Evolutionary conservation across 176 grass and related monocot species (phyloP).

Genomic region (Carex parvula): DNA sequence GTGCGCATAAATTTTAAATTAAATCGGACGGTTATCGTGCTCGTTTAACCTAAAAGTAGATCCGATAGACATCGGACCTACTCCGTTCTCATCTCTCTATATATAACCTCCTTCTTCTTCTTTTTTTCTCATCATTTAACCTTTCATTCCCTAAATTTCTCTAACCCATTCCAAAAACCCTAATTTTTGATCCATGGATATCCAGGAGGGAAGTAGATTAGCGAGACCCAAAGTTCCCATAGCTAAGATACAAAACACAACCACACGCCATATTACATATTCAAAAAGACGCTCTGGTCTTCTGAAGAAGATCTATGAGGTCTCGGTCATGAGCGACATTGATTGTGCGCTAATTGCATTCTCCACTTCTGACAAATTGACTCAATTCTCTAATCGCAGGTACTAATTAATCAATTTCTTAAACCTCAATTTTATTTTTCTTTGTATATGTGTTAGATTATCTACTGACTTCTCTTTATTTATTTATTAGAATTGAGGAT

Average conservation of each 20-base stretch:
- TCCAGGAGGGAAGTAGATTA: background rate
- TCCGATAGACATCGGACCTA: no score
- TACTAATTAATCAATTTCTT: background rate
- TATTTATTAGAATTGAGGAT: constrained; percentile 10
- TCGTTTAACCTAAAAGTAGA: no score
- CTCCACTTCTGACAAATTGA: background rate
- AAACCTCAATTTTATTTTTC: no score
- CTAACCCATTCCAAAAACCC: background rate
- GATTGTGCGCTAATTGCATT: constrained; percentile 3
- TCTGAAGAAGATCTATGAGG: background rate
- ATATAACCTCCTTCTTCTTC: no score
- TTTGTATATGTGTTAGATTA: background rate
- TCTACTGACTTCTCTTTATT: background rate
- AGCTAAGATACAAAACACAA: background rate
- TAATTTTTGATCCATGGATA: background rate
- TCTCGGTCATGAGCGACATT: background rate
- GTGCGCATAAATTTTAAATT: no score
- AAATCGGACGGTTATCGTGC: no score
- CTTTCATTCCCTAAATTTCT: background rate
- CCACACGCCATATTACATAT: background rate
- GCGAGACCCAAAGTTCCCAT: background rate
- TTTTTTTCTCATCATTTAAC: no score
- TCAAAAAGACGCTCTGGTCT: background rate
- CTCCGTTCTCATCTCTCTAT: no score
- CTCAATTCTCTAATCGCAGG: constrained; percentile 7